Percentiles rank a stretch among this genome's conserved stretches.
Evolutionary conservation across 495 filamentous ascomycete genomes (phyloP).

Genomic region (Aspergillus baeticus): DNA sequence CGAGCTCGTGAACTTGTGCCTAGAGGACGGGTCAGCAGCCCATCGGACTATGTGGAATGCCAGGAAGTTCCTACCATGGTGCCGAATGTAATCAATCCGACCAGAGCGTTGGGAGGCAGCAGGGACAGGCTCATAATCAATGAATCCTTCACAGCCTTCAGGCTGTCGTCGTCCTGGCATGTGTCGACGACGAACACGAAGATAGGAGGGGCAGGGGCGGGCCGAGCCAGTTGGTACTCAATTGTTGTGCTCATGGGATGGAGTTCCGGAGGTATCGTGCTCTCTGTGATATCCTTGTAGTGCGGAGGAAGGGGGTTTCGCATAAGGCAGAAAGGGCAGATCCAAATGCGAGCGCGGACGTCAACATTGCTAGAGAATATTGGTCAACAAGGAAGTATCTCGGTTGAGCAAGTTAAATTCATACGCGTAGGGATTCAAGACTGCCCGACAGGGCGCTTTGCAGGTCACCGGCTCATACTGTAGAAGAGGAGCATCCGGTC

Average conservation of each 20-base stretch:
- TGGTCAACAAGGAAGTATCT: conserved; percentile 16
- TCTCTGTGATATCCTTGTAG: conserved; percentile 97
- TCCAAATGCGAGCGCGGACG: conserved; percentile 91
- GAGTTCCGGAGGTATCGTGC: conserved; percentile 91
- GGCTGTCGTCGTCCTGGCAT: conserved; percentile 96
- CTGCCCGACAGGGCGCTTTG: conserved; percentile 93
- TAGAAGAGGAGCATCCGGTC: conserved; percentile 81
- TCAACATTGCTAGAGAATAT: conserved; percentile 77
- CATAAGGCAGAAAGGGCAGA: conserved; percentile 96
- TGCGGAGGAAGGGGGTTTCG: conserved; percentile 93
- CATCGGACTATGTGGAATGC: not conserved
- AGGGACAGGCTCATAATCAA: conserved; percentile 96
- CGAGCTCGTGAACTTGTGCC: conserved; percentile 97
- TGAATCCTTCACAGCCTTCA: conserved; percentile 93
- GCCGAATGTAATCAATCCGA: conserved; percentile 93
- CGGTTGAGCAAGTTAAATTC: conserved; percentile 20
- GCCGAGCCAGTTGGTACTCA: conserved; percentile 91
- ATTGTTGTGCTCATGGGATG: conserved; percentile 94
- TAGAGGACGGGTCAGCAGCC: conserved; percentile 39
- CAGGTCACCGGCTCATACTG: conserved; percentile 98
- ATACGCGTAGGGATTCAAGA: conserved; percentile 96
- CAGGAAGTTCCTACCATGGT: conserved; percentile 75
- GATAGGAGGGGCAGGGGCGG: conserved; percentile 90
- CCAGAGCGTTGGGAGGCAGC: conserved; percentile 87
- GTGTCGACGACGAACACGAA: conserved; percentile 98